Conservation (phyloP, 768 basidiomycete species). For the Auriscalpium vulgare region DNA sequence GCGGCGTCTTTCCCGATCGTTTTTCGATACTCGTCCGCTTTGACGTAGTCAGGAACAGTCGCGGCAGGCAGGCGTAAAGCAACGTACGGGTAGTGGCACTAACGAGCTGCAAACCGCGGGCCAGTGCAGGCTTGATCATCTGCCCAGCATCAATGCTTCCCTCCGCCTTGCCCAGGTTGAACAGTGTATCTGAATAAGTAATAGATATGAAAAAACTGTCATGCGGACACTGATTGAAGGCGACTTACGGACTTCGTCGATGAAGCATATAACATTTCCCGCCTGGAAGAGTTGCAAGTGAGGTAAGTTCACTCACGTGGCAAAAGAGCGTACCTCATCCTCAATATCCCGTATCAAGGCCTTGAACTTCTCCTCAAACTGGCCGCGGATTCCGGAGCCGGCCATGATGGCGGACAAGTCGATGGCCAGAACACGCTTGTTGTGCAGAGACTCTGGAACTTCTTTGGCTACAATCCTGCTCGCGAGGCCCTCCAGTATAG, state of each 20-base stretch:
- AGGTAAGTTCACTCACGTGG: constrained; percentile 17
- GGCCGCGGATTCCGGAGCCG: constrained; percentile 85
- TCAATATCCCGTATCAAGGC: constrained; percentile 85
- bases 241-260: constrained; percentile 85
- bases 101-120: constrained; percentile 79
- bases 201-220: background rate
- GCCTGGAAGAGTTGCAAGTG: constrained; percentile 27
- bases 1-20: constrained; percentile 90
- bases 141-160: constrained; percentile 89
- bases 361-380: constrained; percentile 93
- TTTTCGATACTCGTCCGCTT: constrained; percentile 84
- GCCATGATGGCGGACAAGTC: constrained; percentile 82
- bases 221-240: background rate
- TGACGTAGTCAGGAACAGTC: background rate
- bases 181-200: constrained; percentile 49
- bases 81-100: constrained; percentile 82
- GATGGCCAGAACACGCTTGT: constrained; percentile 82
- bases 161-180: constrained; percentile 87
- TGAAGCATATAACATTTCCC: constrained; percentile 84
- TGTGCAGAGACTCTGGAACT: constrained; percentile 86
- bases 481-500: constrained; percentile 85
- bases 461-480: constrained; percentile 81
- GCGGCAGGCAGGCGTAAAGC: background rate
- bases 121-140: constrained; percentile 90
- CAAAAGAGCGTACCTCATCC: constrained; percentile 46